A percentile compares a stretch with the other conserved stretches of the same genome.
Evolutionary conservation across 176 grass and related monocot species (phyloP).

Genomic region (Musa itinerans): DNA sequence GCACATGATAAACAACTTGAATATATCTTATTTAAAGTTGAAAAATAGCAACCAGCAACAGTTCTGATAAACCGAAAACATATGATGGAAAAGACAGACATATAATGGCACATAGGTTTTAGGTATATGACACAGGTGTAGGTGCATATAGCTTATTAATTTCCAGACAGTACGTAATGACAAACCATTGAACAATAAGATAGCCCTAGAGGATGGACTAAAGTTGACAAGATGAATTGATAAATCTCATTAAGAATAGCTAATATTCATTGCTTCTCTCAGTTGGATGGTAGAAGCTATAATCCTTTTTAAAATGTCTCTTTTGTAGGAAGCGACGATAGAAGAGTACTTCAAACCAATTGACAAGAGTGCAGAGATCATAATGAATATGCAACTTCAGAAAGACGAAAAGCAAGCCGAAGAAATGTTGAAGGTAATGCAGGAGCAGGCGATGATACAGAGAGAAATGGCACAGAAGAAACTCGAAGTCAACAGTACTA

Average conservation of each 20-base stretch:
- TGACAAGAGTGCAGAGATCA: constrained; percentile 56
- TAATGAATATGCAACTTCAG: constrained; percentile 77
- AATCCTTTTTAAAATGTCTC: background rate
- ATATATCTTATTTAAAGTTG: too few species aligned
- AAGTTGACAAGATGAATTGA: too few species aligned
- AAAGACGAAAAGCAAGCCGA: constrained; percentile 66
- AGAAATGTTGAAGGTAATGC: constrained; percentile 59
- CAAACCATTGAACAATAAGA: too few species aligned
- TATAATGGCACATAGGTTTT: too few species aligned
- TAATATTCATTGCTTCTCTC: constrained; percentile 5
- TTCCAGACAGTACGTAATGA: too few species aligned
- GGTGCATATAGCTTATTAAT: background rate
- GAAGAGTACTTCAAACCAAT: constrained; percentile 88
- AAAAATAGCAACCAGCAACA: background rate
- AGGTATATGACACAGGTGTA: background rate
- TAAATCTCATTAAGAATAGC: background rate
- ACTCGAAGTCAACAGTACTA: constrained; percentile 18
- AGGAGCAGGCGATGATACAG: constrained; percentile 50
- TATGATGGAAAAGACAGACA: background rate
- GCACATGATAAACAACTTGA: background rate
- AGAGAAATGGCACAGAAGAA: constrained; percentile 44
- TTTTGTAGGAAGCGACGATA: constrained; percentile 68
- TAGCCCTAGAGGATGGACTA: too few species aligned
- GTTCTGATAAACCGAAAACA: background rate
- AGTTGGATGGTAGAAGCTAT: background rate